Evolutionary conservation across 441 rosid species (phyloP).

Genomic region (Melastoma candidum): DNA sequence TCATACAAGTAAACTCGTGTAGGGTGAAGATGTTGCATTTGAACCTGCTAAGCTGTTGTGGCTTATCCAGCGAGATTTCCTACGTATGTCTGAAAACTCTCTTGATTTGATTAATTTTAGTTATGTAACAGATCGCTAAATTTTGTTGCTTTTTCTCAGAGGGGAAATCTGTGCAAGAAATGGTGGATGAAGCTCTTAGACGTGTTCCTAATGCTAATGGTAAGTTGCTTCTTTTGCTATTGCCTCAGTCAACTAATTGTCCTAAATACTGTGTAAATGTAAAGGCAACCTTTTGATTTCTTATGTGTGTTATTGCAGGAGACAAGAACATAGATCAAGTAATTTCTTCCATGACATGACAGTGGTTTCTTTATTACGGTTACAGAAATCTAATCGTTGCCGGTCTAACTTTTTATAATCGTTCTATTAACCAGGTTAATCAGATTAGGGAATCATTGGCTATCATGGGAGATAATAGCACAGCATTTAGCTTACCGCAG

Average conservation of each 20-base stretch:
- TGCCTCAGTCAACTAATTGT: not conserved
- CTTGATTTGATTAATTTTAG: not conserved
- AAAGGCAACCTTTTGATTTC: constrained; percentile 13
- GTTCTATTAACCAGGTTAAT: constrained; percentile 49
- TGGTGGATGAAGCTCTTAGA: constrained; percentile 92
- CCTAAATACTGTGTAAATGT: too few relatives aligned
- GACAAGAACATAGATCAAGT: constrained; percentile 88
- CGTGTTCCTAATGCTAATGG: constrained; percentile 81
- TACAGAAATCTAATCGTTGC: constrained; percentile 8
- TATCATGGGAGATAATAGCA: constrained; percentile 95
- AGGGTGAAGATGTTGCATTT: constrained; percentile 98
- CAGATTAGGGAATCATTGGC: constrained; percentile 92
- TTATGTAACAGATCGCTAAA: not conserved
- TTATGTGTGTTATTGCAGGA: constrained; percentile 52
- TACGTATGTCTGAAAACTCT: constrained; percentile 47
- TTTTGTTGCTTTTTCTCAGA: constrained; percentile 36
- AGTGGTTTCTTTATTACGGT: constrained; percentile 7
- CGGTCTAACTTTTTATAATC: constrained; percentile 14
- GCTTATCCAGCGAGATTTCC: constrained; percentile 99
- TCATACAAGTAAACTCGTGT: constrained; percentile 22
- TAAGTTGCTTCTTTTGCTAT: constrained; percentile 26
- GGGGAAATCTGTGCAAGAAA: constrained; percentile 94
- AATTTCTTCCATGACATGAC: constrained; percentile 17
- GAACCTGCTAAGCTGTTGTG: constrained; percentile 65
- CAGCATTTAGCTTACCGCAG: constrained; percentile 97